Base-by-base conservation (phyloP, 257 asterid genomes). In the Gentiana macrophylla region DNA sequence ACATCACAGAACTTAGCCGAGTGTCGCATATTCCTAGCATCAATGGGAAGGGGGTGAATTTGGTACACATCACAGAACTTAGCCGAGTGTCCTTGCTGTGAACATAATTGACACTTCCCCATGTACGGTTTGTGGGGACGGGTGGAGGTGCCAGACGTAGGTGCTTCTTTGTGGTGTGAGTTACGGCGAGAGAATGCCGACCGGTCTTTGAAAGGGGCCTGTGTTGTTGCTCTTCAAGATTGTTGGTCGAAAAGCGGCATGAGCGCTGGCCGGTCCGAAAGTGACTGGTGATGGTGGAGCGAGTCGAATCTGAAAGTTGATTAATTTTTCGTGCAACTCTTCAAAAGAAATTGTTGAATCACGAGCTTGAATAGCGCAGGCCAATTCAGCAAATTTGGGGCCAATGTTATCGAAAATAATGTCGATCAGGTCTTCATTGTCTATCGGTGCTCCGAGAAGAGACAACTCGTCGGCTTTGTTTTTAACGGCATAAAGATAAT, bases 391-490 rank as follows among this genome's bases (percentile, higher is more conserved):
- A 53, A 37, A 58, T 1, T 57, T 37, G 1, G 12, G 32, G 15
- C 52, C 59, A 5, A 57, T 58, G 3, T 64, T 60, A 13, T 41
- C 34, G 0, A 65, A 12, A 2, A 59, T 43, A 3, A 32, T 41
- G 1, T 43, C 9, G 5, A 37, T 34, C 1, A 52, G 41, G 24
- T 59, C 71, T 3, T 66, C 61, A 0, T 13, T 4, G 1, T 58
- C 65, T 3, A 52, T 1, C 0, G 55, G 60, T 1, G 8, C 10
- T 1, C 64, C 64, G 1, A 44, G 6, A 1, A 46, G 1, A 4
- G 65, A 59, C 11, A 65, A 54, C 52, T 52, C 48, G 7, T 65
- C 65, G 0, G 37, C 41, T 1, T 8, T n/a, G n/a, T 3, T 1
- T 34, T 8, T 46, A 52, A 2, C 53, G 1, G 50, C n/a, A 6